Evolutionary conservation across 2,329 filamentous ascomycete species (phyloP), one percentile per base, ranked within the genome.

Genomic region (Clonostachys rosea): DNA sequence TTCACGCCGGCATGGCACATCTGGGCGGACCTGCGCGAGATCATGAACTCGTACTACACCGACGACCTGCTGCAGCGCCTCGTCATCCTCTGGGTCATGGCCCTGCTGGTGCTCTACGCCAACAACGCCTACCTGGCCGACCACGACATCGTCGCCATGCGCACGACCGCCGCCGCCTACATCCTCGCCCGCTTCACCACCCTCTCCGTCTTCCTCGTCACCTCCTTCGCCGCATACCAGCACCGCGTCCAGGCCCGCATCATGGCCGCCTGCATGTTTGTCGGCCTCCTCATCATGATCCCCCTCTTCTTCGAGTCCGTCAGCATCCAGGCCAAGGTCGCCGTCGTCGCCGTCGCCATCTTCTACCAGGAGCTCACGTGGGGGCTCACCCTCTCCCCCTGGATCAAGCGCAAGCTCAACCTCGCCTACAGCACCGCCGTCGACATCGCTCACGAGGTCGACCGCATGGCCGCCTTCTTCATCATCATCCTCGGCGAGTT

Each of bases 1-100:
- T 70, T 74, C 36, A 62, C 70, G 8, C 71, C 71, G 10, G 70
- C 72, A 47, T 75, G 72, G 72, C 68, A 76, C 49, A 69, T 75
- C 43, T 76, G 73, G 73, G 66, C 63, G 39, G 73, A 76, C 50
- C 60, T 75, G 16, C 68, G 71, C 50, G 73, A 75, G 56, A 60
- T 75, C 47, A 75, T 76, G 70, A 76, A 76, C 56, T 72, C 69
- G 8, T 76, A 73, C 58, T 75, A 76, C 56, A 75, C 71, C 45
- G 73, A 76, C 50, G 74, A 76, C 51, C 54, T 76, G 17, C 50
- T 66, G 2, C 73, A 76, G 53, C 68, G 73, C 8, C 54, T 73
- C 33, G 55, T 72, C 24, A 71, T 75, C 46, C 63, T 75, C n/a
- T 75, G 72, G 70, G 64, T 76, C 47, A 76, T 76, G 73, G 69